phyloP scores from a whole-genome alignment of 1,284 basidiomycete species.

The Sporisorium iseilematis-ciliati region DNA sequence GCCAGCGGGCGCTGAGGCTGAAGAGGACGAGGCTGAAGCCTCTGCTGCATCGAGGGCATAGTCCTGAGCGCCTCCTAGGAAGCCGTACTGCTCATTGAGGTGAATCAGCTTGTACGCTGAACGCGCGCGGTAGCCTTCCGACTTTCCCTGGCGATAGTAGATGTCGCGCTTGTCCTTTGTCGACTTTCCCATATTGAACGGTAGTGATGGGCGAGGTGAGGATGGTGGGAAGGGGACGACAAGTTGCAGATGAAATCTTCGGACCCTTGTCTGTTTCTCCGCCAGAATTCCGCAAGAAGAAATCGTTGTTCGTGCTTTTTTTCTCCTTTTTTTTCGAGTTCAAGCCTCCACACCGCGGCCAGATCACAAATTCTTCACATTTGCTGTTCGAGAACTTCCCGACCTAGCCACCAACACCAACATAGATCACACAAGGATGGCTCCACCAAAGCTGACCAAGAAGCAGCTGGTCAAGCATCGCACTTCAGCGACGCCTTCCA shows the following conservation, averaged over 20 bases:
- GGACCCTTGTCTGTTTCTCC: background rate
- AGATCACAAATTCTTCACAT: background rate
- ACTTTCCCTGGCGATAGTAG: conserved; percentile 73
- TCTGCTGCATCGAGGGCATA: conserved; percentile 32
- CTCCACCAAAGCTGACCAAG: conserved; percentile 41
- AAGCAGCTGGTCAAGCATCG: conserved; percentile 62
- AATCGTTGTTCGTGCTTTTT: conserved; percentile 3
- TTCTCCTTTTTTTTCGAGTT: background rate
- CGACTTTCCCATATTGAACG: conserved; percentile 62
- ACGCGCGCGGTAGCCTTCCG: conserved; percentile 73
- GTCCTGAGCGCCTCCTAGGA: conserved; percentile 69
- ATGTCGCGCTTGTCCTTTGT: conserved; percentile 73
- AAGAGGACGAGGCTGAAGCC: conserved; percentile 9
- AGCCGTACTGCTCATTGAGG: conserved; percentile 73
- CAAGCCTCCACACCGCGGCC: conserved; percentile 11
- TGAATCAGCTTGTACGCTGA: conserved; percentile 74
- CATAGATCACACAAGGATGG: conserved; percentile 11
- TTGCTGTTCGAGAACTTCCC: background rate
- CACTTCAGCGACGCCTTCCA: conserved; percentile 32
- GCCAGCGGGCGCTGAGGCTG: background rate
- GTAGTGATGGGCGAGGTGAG: background rate
- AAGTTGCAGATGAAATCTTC: conserved; percentile 1
- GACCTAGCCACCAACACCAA: background rate
- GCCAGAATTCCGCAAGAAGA: no score
- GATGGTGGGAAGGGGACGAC: background rate